Evolutionary conservation across 2,329 filamentous ascomycete genomes (phyloP).

Genomic region (Fusarium sp.): DNA sequence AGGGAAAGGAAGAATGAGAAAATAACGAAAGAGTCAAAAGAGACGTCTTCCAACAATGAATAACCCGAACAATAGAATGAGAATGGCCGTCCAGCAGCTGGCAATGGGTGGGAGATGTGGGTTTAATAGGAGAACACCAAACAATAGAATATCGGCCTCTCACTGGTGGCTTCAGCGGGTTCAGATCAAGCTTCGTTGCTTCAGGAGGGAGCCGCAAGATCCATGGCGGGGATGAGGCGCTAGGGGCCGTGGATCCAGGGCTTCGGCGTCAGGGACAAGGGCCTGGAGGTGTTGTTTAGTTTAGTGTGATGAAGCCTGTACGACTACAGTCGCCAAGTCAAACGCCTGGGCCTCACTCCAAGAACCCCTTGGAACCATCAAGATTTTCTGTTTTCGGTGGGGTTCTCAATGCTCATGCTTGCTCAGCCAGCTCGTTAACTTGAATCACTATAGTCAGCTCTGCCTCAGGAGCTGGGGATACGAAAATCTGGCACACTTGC

Average conservation of each 20-base stretch:
- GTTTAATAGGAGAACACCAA: conserved; percentile 44
- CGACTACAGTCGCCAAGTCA: conserved; percentile 42
- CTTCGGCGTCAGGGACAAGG: conserved; percentile 33
- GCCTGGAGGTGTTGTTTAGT: conserved; percentile 29
- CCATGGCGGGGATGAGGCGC: conserved; percentile 42
- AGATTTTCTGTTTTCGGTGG: conserved; percentile 10
- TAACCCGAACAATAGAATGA: conserved; percentile 43
- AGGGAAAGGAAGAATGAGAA: conserved; percentile 40
- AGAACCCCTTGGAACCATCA: conserved; percentile 30
- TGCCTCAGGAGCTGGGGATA: background rate
- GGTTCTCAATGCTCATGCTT: conserved; percentile 16
- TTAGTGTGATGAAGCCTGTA: conserved; percentile 38
- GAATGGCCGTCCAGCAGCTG: conserved; percentile 40
- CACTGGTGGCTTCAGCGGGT: conserved; percentile 34
- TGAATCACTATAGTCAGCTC: conserved; percentile 2
- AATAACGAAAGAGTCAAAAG: conserved; percentile 39
- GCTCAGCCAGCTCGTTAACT: conserved; percentile 12
- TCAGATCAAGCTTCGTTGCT: conserved; percentile 30
- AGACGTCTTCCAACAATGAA: conserved; percentile 42
- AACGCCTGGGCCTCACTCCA: conserved; percentile 31
- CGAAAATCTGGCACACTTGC: conserved; percentile 21
- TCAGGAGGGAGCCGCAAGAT: conserved; percentile 46
- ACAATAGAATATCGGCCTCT: conserved; percentile 36
- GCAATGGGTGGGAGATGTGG: conserved; percentile 33
- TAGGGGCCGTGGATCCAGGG: conserved; percentile 37